phyloP scores from a whole-genome alignment of 768 basidiomycete genomes.

The Mycena rosella region DNA sequence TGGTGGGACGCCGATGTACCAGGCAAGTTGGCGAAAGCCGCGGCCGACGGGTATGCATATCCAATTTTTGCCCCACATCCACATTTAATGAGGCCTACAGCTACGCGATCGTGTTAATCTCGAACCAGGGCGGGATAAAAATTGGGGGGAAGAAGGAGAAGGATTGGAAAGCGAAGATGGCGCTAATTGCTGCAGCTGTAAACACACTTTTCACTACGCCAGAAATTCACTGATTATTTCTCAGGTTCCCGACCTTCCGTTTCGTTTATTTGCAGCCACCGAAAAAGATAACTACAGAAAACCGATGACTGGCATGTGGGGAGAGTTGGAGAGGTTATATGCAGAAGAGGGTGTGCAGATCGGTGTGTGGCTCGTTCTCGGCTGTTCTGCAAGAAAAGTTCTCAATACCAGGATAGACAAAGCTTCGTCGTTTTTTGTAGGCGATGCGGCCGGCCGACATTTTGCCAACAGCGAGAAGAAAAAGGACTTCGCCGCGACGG shows the following conservation, averaged over 20 bases:
- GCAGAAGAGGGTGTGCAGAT: conserved; percentile 69
- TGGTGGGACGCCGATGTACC: conserved; percentile 84
- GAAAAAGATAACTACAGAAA: conserved; percentile 84
- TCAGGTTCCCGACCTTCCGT: conserved; percentile 80
- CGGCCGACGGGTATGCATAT: conserved; percentile 66
- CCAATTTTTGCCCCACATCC: not conserved
- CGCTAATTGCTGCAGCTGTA: conserved; percentile 73
- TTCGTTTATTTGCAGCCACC: conserved; percentile 83
- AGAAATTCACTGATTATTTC: not conserved
- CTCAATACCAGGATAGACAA: conserved; percentile 64
- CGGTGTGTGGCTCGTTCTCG: conserved; percentile 60
- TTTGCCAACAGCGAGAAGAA: conserved; percentile 48
- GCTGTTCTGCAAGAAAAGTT: not conserved
- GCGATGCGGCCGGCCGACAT: conserved; percentile 89
- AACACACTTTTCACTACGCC: conserved; percentile 33
- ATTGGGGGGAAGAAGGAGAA: conserved; percentile 52
- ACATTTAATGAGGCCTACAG: conserved; percentile 48
- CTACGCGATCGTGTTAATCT: conserved; percentile 80
- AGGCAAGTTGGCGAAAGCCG: conserved; percentile 68
- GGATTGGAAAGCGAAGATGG: conserved; percentile 84
- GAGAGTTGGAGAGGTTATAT: conserved; percentile 75
- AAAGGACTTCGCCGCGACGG: conserved; percentile 83
- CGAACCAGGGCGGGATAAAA: conserved; percentile 78
- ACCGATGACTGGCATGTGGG: conserved; percentile 91
- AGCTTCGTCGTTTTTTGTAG: conserved; percentile 79